phyloP scores from a whole-genome alignment of 345 rosid genomes.

The Arabidopsis suecica region DNA sequence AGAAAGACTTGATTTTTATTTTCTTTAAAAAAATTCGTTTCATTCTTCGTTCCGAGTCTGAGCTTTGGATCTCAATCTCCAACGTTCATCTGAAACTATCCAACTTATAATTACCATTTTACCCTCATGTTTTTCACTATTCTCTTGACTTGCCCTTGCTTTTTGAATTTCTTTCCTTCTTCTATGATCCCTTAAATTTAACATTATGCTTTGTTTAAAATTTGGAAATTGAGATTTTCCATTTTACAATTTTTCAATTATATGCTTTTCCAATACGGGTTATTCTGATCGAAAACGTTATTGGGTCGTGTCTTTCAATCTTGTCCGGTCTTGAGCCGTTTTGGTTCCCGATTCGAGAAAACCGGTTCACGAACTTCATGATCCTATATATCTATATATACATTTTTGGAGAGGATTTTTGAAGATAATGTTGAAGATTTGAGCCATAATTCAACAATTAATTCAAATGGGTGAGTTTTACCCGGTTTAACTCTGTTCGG shows the following conservation, averaged over 20 bases:
- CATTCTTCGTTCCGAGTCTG: conserved; percentile 30
- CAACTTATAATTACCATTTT: conserved; percentile 12
- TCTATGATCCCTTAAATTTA: conserved; percentile 16
- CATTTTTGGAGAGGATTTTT: no score
- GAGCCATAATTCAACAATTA: no score
- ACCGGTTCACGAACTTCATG: conserved; percentile 29
- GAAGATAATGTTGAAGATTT: no score
- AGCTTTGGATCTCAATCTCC: conserved; percentile 37
- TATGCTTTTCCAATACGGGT: no score
- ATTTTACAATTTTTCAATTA: no score
- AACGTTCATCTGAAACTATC: conserved; percentile 42
- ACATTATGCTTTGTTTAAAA: conserved; percentile 5
- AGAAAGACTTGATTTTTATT: conserved; percentile 4
- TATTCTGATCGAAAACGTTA: no score
- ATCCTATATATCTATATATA: conserved; percentile 12
- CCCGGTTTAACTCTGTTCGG: no score
- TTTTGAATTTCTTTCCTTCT: conserved; percentile 27
- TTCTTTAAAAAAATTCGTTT: background rate
- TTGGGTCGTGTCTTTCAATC: background rate
- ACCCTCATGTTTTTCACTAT: conserved; percentile 31
- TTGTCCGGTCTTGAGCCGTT: conserved; percentile 40
- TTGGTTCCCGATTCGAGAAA: conserved; percentile 41
- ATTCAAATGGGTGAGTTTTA: no score
- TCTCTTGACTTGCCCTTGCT: conserved; percentile 1
- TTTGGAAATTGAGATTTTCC: background rate